phyloP scores from a whole-genome alignment of 305 asterid genomes.

The Stenogyne calaminthoides region DNA sequence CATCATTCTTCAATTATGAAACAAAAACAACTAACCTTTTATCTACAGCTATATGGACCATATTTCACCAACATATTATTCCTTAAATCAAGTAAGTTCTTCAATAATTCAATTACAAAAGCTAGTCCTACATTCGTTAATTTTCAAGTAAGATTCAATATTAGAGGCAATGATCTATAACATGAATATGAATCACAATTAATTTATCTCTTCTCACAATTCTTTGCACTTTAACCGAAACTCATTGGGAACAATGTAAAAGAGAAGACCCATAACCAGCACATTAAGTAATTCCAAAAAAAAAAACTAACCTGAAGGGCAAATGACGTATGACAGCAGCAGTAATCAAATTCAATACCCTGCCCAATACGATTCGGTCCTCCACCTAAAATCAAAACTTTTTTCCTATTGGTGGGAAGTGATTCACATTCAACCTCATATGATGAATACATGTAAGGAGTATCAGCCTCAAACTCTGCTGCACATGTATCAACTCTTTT shows the following conservation, averaged over 20 bases:
- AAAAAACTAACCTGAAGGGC: slow-evolving; percentile 99
- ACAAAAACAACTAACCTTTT: background rate
- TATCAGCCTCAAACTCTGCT: slow-evolving; percentile 97
- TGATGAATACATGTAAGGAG: slow-evolving; percentile 94
- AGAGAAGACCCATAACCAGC: no score
- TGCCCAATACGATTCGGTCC: slow-evolving; percentile 98
- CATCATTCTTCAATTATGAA: no score
- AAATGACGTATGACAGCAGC: slow-evolving; percentile 97
- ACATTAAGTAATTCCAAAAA: no score
- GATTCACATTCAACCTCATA: slow-evolving; percentile 94
- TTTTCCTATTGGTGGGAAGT: slow-evolving; percentile 70
- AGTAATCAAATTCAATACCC: slow-evolving; percentile 97
- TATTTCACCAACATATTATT: background rate
- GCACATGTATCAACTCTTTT: slow-evolving; percentile 98
- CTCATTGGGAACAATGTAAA: no score
- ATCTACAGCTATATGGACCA: background rate
- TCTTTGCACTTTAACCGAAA: no score
- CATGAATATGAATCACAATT: background rate
- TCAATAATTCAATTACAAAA: background rate
- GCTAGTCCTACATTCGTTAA: slow-evolving; percentile 1
- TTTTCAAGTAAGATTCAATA: slow-evolving; percentile 7
- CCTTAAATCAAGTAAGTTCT: background rate
- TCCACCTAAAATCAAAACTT: slow-evolving; percentile 93
- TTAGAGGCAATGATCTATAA: slow-evolving; percentile 5
- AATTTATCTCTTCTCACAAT: no score